Base-by-base conservation (phyloP, 2,329 filamentous ascomycete species). In the Chrysoporthe austroafricana region DNA sequence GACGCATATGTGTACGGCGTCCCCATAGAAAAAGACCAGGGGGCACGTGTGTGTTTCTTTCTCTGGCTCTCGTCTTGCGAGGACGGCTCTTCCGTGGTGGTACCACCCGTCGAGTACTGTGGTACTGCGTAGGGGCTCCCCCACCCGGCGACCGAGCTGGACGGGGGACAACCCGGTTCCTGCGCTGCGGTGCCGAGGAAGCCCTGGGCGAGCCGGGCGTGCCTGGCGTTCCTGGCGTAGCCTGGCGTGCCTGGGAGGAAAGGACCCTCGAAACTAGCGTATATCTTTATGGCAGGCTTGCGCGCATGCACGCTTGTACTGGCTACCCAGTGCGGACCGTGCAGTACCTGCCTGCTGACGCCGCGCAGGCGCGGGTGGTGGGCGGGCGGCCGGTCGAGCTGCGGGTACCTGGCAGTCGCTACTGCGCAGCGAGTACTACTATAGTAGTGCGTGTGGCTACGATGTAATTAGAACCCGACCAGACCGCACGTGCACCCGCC, bases 11-110 rank as follows among this genome's bases (percentile, higher is more conserved):
- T 0, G 26, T 26, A 26, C 26, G 26, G 26, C 52, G 13, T 36
- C 26, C 32, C 34, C 52, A 36, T 34, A 39, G 54, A 57, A 54
- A 32, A 16, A 16, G 50, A 16, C 26, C 26, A 54, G 50, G 54
- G 54, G 54, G 39, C 54, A 57, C 54, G 54, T 57, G 34, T 39
- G 54, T 57, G 54, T 39, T 57, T 39, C 54, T 57, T 57, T 57
- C 39, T 5, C 54, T 57, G 54, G 54, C 54, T 8, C 54, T 32
- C 46, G 6, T 21, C n/a, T n/a, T 21, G 44, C 44, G 16, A 48
- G 44, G 44, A n/a, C 44, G 44, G 44, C 16, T 21, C 8, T 48
- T 16, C 44, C 18, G 18, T 48, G 16, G 8, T 48, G 44, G 44
- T 39, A 39, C 9, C 6, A 9, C 9, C 26, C 26, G 26, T 26